phyloP scores from a whole-genome alignment of 2,329 filamentous ascomycete genomes.

The Pleurostoma richardsiae region DNA sequence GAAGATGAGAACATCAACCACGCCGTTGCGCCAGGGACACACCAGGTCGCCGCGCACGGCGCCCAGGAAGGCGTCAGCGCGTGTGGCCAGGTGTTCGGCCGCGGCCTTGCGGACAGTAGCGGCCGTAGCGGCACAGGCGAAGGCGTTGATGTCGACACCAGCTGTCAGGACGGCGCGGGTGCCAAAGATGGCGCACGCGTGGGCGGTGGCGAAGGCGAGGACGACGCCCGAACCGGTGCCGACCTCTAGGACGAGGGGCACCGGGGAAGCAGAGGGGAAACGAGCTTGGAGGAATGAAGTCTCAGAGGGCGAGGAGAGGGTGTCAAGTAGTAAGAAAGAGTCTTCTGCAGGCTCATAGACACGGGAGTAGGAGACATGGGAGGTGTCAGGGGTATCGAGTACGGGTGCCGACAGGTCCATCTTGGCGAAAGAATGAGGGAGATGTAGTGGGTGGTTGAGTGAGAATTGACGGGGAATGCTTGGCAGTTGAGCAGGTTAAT shows the following conservation, averaged over 20 bases:
- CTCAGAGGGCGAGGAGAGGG: conserved; percentile 69
- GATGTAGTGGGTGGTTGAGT: neutral
- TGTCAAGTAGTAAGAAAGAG: conserved; percentile 90
- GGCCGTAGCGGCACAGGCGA: conserved; percentile 72
- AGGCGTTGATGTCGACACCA: conserved; percentile 78
- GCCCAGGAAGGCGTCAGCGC: conserved; percentile 52
- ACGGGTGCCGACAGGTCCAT: conserved; percentile 37
- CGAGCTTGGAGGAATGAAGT: conserved; percentile 59
- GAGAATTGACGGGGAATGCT: too few relatives aligned
- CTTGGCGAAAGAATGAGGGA: neutral
- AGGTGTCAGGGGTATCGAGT: conserved; percentile 91
- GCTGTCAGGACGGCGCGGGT: conserved; percentile 64
- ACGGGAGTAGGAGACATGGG: conserved; percentile 80
- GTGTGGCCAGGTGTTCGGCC: conserved; percentile 21
- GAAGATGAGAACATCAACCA: conserved; percentile 84
- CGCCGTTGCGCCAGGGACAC: conserved; percentile 48
- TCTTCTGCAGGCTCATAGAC: conserved; percentile 97
- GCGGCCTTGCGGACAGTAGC: conserved; percentile 58
- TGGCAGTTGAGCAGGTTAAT: too few relatives aligned
- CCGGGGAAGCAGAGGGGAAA: conserved; percentile 42
- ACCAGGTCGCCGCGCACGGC: conserved; percentile 68
- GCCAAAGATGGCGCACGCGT: conserved; percentile 69
- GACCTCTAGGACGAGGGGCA: conserved; percentile 73
- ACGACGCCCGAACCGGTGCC: conserved; percentile 92
- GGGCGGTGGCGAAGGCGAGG: conserved; percentile 78